phyloP scores from a whole-genome alignment of 495 filamentous ascomycete species.

The Penicillium parvum region DNA sequence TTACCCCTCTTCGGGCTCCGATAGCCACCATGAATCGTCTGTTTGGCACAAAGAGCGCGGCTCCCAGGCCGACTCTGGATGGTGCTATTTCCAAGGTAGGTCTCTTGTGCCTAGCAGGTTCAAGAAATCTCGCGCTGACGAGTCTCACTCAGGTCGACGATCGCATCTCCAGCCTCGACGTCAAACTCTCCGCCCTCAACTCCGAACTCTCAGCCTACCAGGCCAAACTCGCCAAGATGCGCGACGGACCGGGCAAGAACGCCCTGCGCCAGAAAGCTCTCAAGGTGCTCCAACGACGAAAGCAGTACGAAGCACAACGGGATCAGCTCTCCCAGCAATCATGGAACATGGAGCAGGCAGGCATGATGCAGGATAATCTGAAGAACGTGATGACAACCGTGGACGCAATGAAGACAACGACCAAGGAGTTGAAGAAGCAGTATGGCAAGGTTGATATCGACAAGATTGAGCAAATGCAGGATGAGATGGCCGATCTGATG shows the following conservation, averaged over 20 bases:
- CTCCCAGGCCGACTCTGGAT: conserved; percentile 87
- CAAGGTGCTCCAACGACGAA: conserved; percentile 92
- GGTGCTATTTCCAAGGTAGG: conserved; percentile 78
- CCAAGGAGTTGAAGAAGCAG: conserved; percentile 88
- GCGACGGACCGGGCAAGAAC: conserved; percentile 90
- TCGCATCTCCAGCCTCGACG: conserved; percentile 85
- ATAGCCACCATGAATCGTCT: conserved; percentile 79
- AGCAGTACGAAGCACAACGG: conserved; percentile 90
- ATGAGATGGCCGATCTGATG: conserved; percentile 98
- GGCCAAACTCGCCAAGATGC: conserved; percentile 83
- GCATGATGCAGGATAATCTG: conserved; percentile 98
- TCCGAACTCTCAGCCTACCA: conserved; percentile 88
- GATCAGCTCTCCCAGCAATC: conserved; percentile 92
- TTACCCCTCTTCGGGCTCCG: conserved; percentile 6
- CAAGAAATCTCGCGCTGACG: conserved; percentile 9
- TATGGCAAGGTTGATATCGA: conserved; percentile 97
- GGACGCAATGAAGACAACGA: conserved; percentile 94
- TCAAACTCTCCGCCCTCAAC: conserved; percentile 89
- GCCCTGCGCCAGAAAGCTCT: conserved; percentile 93
- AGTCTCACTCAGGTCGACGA: conserved; percentile 77
- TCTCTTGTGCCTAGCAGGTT: conserved; percentile 4
- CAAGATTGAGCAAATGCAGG: conserved; percentile 96
- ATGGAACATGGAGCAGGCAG: conserved; percentile 99
- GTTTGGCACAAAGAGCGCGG: conserved; percentile 83
- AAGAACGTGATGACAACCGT: conserved; percentile 99